Evolutionary conservation across 495 filamentous ascomycete genomes (phyloP).

Genomic region (Delitschia confertaspora): DNA sequence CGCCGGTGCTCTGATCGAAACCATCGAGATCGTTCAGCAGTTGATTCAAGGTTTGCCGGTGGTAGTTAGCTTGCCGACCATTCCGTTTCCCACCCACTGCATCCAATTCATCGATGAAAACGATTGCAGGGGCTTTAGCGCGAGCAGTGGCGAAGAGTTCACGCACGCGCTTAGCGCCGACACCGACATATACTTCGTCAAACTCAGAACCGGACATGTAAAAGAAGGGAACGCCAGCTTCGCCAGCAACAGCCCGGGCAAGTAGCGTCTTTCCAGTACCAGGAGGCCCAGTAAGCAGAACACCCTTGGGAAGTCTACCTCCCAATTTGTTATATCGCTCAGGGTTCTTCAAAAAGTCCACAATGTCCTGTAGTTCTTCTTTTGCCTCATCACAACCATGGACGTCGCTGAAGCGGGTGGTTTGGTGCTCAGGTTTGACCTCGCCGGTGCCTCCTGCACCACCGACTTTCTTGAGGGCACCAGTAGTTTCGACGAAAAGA

Average conservation of each 20-base stretch:
- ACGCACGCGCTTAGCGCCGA: conserved; percentile 93
- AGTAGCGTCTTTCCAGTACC: conserved; percentile 98
- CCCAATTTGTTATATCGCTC: conserved; percentile 85
- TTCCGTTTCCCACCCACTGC: conserved; percentile 93
- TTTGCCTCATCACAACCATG: conserved; percentile 98
- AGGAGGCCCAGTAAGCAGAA: conserved; percentile 87
- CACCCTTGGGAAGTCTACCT: conserved; percentile 93
- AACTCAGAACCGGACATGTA: conserved; percentile 99
- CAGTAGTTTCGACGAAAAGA: conserved; percentile 68
- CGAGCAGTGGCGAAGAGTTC: conserved; percentile 88
- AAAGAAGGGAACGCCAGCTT: conserved; percentile 97
- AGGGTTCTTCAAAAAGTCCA: conserved; percentile 90
- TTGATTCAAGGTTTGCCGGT: conserved; percentile 95
- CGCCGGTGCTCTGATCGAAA: conserved; percentile 85
- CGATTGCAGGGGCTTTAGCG: conserved; percentile 83
- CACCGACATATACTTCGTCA: conserved; percentile 96
- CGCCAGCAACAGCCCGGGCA: conserved; percentile 89
- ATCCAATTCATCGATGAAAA: conserved; percentile 97
- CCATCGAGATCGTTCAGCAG: conserved; percentile 96
- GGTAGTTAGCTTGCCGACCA: conserved; percentile 87
- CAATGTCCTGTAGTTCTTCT: conserved; percentile 92
- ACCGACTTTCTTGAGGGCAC: conserved; percentile 66
- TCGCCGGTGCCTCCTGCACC: conserved; percentile 64
- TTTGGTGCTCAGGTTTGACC: conserved; percentile 84
- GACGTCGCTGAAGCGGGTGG: conserved; percentile 82